These are phyloP conservation scores for Ustilago hordei DNA, from an alignment of 1,284 basidiomycete species.

Conservation along the genomic window DNA sequence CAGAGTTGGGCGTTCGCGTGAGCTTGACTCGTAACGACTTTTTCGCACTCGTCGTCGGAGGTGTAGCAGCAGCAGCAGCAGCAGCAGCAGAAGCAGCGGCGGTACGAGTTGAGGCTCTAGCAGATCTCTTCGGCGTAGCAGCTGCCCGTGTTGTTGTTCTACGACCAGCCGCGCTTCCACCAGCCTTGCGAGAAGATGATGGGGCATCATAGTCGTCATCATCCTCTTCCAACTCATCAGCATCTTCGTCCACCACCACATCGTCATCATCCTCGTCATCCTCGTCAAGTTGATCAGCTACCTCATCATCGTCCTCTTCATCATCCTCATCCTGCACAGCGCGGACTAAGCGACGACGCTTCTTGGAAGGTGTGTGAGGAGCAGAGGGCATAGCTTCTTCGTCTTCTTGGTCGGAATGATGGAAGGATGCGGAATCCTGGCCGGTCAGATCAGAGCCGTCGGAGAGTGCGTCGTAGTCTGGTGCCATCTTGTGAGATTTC, in stretches of 20 bases:
- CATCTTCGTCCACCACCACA: constrained; percentile 58
- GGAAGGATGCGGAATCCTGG: constrained; percentile 14
- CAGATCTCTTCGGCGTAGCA: constrained; percentile 20
- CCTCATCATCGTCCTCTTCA: constrained; percentile 34
- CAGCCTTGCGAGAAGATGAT: constrained; percentile 16
- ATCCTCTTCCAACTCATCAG: constrained; percentile 63
- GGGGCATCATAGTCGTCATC: constrained; percentile 60
- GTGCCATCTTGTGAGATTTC: constrained; percentile 6
- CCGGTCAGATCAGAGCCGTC: constrained; percentile 47
- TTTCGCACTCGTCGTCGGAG: constrained; percentile 21
- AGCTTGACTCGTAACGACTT: constrained; percentile 46
- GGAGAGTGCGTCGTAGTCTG: constrained; percentile 43
- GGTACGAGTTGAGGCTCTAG: constrained; percentile 24
- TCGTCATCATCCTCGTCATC: constrained; percentile 52
- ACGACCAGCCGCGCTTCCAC: constrained; percentile 1
- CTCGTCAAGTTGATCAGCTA: constrained; percentile 31
- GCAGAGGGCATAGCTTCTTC: constrained; percentile 27
- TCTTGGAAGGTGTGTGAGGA: constrained; percentile 36
- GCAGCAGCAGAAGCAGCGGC: constrained; percentile 3
- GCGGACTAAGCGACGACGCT: constrained; percentile 27
- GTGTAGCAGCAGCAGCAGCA: neutral
- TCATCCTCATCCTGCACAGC: constrained; percentile 31
- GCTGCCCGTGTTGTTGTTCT: neutral
- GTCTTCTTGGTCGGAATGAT: constrained; percentile 19
- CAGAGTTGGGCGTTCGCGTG: constrained; percentile 35